These are phyloP conservation scores for Phycomyces nitens DNA, from an alignment of 192 early-diverging fungal genomes.

Conservation along the genomic window DNA sequence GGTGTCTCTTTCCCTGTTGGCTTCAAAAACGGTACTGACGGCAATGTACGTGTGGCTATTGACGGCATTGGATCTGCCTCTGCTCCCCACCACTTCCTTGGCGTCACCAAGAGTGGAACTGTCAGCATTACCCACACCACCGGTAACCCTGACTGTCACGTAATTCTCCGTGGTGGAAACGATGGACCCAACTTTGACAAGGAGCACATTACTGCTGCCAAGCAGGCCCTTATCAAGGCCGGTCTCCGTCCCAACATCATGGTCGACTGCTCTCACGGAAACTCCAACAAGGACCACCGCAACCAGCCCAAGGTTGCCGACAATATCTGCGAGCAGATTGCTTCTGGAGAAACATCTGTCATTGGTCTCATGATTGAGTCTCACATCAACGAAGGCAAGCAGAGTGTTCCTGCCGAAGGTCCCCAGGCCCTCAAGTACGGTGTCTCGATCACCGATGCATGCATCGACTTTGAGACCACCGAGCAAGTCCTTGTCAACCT, in stretches of 20 bases:
- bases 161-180: constrained; percentile 89
- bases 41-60: constrained; percentile 72
- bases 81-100: constrained; percentile 86
- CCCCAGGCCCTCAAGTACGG: constrained; percentile 74
- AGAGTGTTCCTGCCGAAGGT: constrained; percentile 75
- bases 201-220: constrained; percentile 54
- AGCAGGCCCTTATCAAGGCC: constrained; percentile 59
- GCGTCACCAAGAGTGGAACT: constrained; percentile 92
- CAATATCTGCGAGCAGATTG: constrained; percentile 69
- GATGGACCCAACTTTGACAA: constrained; percentile 84
- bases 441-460: constrained; percentile 91
- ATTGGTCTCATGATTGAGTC: constrained; percentile 95
- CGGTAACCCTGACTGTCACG: constrained; percentile 82
- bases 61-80: constrained; percentile 72
- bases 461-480: constrained; percentile 83
- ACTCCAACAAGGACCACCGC: constrained; percentile 82
- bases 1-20: constrained; percentile 96
- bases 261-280: constrained; percentile 96
- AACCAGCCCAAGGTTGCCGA: constrained; percentile 79
- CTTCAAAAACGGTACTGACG: constrained; percentile 98
- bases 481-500: constrained; percentile 72
- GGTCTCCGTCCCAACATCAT: constrained; percentile 71
- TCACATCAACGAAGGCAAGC: constrained; percentile 84
- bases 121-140: constrained; percentile 84
- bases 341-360: constrained; percentile 59